A percentile compares a stretch with the other conserved stretches of the same genome.
phyloP scores from a whole-genome alignment of 441 rosid species.

The Eruca vesicaria region DNA sequence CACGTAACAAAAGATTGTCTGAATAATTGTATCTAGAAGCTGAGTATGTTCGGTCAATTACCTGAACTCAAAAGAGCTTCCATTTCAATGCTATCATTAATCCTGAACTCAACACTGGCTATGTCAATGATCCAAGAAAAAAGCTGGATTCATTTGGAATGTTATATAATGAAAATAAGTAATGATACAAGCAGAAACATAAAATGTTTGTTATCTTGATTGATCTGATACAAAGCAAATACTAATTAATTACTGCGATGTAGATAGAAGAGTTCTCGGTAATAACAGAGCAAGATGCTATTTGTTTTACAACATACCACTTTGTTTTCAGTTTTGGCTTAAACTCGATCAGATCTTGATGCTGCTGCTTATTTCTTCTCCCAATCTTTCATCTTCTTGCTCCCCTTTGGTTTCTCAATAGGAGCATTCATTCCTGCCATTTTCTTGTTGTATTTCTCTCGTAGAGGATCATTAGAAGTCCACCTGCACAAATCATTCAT shows the following conservation, averaged over 20 bases:
- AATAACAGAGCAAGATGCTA: neutral
- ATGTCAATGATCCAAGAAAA: neutral
- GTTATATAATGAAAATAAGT: neutral
- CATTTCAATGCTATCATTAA: neutral
- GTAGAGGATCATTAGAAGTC: slow-evolving; percentile 76
- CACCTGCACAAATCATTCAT: slow-evolving; percentile 52
- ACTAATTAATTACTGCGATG: neutral
- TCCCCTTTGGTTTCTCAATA: slow-evolving; percentile 82
- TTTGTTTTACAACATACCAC: neutral
- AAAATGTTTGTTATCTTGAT: neutral
- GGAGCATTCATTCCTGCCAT: slow-evolving; percentile 89
- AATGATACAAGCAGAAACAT: neutral
- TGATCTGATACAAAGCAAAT: neutral
- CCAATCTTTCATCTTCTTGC: slow-evolving; percentile 95
- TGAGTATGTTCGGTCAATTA: neutral
- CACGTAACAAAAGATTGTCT: neutral
- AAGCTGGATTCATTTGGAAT: neutral
- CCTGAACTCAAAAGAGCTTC: neutral
- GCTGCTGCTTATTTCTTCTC: slow-evolving; percentile 35
- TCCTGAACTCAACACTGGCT: neutral
- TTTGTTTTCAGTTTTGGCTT: neutral
- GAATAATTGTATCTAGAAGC: neutral
- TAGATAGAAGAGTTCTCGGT: neutral
- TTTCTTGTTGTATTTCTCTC: slow-evolving; percentile 79
- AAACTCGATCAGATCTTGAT: neutral